Evolutionary conservation across 169 alveolate genomes (phyloP), one percentile per base, ranked within the genome.

Genomic region (Neospora caninum): DNA sequence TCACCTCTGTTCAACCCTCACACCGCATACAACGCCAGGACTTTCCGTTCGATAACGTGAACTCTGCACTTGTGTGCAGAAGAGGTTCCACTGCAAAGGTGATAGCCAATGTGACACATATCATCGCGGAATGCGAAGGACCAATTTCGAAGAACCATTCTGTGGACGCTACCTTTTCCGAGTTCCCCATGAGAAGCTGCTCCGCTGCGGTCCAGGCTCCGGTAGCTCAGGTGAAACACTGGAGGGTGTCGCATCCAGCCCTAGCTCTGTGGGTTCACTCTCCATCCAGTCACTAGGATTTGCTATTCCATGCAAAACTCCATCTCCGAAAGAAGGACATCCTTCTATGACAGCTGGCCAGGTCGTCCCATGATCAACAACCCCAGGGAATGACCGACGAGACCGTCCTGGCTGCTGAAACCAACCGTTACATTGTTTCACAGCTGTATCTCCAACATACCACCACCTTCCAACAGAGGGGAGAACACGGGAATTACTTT

Each of bases 101-200:
- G 4, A 13, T 13, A 49, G 58, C 13, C 58, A 4, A 7, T 13
- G 58, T 49, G 58, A 49, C 58, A 49, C 22, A 7, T 4, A 7
- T 49, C 13, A 4, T 49, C 58, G 13, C 58, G 13, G 58, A 49
- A 49, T 4, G 58, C 58, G 58, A 49, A 49, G 58, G 58, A 49
- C 13, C 58, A 49, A 49, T 49, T 49, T 13, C 13, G 58, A 49
- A 13, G 13, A 49, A 49, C 31, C n/a, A 16, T 64, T 64, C 73
- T 64, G n/a, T 27, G n/a, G 39, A 0, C 18, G 49, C 22, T 64
- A 88, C 92, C 69, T 41, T 58, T 88, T 88, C 80, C 92, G 80
- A 10, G 92, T 88, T 0, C 92, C 92, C 92, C 92, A 88, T 38
- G 92, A 88, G 39, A 36, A 88, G 38, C 54, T 45, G 9, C 83